Percentiles rank a stretch among this genome's conserved stretches.
These are phyloP conservation scores for Colletotrichum falcatum DNA, from an alignment of 2,329 filamentous ascomycete species.

Conservation along the genomic window DNA sequence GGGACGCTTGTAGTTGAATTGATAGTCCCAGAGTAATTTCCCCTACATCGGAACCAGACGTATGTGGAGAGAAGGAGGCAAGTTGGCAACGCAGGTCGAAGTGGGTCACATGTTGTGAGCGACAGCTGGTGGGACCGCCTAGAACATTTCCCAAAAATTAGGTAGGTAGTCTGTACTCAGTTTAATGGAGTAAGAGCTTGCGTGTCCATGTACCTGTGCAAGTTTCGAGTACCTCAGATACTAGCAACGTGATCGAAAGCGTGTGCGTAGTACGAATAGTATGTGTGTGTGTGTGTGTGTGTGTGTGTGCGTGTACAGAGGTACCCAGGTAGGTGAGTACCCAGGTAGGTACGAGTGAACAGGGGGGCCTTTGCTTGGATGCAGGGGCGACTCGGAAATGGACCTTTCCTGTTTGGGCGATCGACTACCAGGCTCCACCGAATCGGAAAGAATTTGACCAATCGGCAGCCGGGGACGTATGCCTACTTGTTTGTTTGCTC, in stretches of 20 bases:
- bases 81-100: background rate
- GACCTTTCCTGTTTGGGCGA: slow-evolving; percentile 18
- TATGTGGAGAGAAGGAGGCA: background rate
- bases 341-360: no score
- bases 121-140: background rate
- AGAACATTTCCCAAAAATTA: no score
- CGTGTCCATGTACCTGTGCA: no score
- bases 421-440: slow-evolving; percentile 22
- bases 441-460: slow-evolving; percentile 27
- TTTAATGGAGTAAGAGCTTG: no score
- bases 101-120: slow-evolving; percentile 3
- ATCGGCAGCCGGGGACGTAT: slow-evolving; percentile 12
- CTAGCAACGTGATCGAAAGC: background rate
- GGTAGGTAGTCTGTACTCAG: no score
- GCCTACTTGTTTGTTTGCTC: slow-evolving; percentile 15
- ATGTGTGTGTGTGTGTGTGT: no score
- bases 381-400: slow-evolving; percentile 15
- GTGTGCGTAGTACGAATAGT: no score
- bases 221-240: background rate
- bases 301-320: no score
- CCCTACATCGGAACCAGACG: background rate
- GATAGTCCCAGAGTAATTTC: background rate
- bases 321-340: no score
- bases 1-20: background rate
- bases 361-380: background rate